Conservation (phyloP, 176 grass and related monocot genomes). For the Musa itinerans region DNA sequence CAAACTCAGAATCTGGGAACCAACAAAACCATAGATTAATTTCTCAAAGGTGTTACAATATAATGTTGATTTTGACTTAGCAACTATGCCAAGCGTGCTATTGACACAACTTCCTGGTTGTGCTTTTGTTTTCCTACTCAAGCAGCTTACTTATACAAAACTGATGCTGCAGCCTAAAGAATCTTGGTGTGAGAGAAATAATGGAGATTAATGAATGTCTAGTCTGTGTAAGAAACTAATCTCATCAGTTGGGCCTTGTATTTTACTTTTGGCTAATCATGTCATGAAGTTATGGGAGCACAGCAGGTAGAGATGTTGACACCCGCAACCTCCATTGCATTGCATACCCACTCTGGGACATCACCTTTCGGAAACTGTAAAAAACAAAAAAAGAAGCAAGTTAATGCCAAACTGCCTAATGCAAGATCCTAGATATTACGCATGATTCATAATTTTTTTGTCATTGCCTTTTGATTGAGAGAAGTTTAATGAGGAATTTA, state of each 20-base stretch:
- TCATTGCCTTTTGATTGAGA: no score
- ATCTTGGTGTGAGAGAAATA: neutral
- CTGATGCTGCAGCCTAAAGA: neutral
- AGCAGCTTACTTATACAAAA: neutral
- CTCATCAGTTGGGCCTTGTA: no score
- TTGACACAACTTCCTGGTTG: no score
- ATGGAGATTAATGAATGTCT: neutral
- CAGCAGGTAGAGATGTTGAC: conserved; percentile 85
- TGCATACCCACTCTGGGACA: conserved; percentile 79
- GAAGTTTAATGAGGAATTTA: no score
- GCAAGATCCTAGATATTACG: neutral
- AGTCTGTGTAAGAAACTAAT: neutral
- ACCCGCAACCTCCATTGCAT: conserved; percentile 90
- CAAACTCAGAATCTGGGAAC: no score
- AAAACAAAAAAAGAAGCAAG: neutral
- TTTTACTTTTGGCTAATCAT: neutral
- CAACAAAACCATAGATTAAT: no score
- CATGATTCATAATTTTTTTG: neutral
- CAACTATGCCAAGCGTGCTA: no score
- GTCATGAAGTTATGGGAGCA: conserved; percentile 11
- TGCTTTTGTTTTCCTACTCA: no score
- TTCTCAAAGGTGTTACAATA: no score
- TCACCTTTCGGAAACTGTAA: conserved; percentile 76
- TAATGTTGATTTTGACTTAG: no score
- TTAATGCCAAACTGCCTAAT: no score